phyloP scores from a whole-genome alignment of 2,329 filamentous ascomycete species.

The Xylogone sp. region DNA sequence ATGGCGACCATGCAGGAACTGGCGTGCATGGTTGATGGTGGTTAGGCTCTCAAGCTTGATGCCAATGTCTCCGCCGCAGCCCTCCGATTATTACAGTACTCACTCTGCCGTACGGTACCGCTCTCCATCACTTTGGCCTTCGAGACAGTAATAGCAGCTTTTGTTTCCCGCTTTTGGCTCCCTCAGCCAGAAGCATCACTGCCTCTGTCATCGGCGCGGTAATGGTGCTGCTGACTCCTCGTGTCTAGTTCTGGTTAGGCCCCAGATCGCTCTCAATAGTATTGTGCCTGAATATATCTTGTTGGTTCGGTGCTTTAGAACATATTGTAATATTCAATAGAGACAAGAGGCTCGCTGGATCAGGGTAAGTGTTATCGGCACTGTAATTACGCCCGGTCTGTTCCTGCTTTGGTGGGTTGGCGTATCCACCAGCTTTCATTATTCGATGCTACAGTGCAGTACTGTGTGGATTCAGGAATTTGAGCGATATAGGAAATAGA shows the following conservation, averaged over 20 bases:
- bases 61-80: no score
- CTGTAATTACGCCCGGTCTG: background rate
- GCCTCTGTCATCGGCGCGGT: background rate
- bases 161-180: background rate
- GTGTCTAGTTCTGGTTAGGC: background rate
- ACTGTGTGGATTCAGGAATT: background rate
- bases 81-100: no score
- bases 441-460: background rate
- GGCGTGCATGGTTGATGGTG: background rate
- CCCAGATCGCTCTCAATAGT: background rate
- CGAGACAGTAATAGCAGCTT: background rate
- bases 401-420: background rate
- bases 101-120: no score
- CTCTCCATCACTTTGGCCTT: background rate
- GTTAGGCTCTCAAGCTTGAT: background rate
- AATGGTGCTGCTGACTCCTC: background rate
- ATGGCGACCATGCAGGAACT: background rate
- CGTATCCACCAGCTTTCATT: background rate
- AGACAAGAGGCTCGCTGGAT: background rate
- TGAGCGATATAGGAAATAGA: background rate
- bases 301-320: no score
- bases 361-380: background rate
- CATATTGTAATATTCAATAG: background rate
- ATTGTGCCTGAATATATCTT: no score
- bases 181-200: background rate